These are phyloP conservation scores for Cryptococcus maquisensis DNA, from an alignment of 1,284 basidiomycete genomes.

Conservation along the genomic window DNA sequence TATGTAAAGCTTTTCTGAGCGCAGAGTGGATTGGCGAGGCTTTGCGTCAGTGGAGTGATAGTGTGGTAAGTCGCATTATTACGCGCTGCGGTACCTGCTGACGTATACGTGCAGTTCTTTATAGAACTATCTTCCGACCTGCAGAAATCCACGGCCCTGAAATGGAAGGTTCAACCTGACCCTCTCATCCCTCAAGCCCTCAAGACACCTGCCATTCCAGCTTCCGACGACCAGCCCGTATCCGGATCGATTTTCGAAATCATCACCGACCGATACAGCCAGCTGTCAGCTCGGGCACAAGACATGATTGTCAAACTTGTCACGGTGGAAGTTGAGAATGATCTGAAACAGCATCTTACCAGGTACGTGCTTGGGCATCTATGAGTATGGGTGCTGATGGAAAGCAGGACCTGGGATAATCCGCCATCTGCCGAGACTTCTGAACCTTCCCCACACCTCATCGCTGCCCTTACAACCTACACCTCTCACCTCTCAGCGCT, in stretches of 20 bases:
- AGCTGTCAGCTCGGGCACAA: slow-evolving; percentile 66
- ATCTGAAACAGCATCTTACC: slow-evolving; percentile 65
- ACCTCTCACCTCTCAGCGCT: slow-evolving; percentile 68
- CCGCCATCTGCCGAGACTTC: slow-evolving; percentile 19
- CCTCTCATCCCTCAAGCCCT: slow-evolving; percentile 37
- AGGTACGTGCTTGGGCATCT: slow-evolving; percentile 32
- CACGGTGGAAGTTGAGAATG: slow-evolving; percentile 68
- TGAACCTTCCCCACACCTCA: slow-evolving; percentile 59
- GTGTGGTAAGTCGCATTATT: slow-evolving; percentile 59
- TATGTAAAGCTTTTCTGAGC: slow-evolving; percentile 78
- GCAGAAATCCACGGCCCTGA: slow-evolving; percentile 41
- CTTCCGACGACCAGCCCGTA: not conserved
- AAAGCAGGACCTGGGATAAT: slow-evolving; percentile 45
- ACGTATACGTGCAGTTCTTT: slow-evolving; percentile 63
- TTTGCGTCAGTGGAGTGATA: slow-evolving; percentile 78
- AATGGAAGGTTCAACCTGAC: slow-evolving; percentile 28
- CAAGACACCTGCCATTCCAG: not conserved
- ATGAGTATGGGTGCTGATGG: not conserved
- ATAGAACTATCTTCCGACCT: slow-evolving; percentile 80
- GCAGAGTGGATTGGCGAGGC: slow-evolving; percentile 64
- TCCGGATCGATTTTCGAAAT: slow-evolving; percentile 69
- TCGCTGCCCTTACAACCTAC: slow-evolving; percentile 66
- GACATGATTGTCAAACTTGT: slow-evolving; percentile 78
- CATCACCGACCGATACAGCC: slow-evolving; percentile 61
- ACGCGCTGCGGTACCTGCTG: not conserved